Conservation (phyloP, 1,284 basidiomycete genomes). For the Wolfiporia cocos region DNA sequence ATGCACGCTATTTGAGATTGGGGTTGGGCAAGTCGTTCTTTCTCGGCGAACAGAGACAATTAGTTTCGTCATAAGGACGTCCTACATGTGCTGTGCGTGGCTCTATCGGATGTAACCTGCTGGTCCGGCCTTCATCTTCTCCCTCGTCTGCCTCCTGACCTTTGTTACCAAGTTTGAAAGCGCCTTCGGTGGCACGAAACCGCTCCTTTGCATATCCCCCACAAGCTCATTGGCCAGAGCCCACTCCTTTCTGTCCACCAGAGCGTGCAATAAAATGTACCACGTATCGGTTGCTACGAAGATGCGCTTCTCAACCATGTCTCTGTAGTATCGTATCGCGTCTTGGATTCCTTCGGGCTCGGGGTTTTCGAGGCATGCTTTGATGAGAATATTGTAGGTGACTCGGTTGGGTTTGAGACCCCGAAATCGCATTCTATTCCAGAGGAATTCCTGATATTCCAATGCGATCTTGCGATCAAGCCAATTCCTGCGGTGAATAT, state of each 20-base stretch:
- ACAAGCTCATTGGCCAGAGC: slow-evolving; percentile 52
- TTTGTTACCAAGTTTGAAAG: slow-evolving; percentile 33
- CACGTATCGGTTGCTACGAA: slow-evolving; percentile 61
- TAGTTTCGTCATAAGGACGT: background rate
- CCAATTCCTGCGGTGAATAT: slow-evolving; percentile 49
- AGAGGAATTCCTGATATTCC: slow-evolving; percentile 43
- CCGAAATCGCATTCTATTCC: slow-evolving; percentile 52
- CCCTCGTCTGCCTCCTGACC: slow-evolving; percentile 30
- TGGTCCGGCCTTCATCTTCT: slow-evolving; percentile 11
- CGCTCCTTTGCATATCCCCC: slow-evolving; percentile 45
- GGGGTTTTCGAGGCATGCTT: slow-evolving; percentile 49
- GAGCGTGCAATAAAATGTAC: slow-evolving; percentile 63
- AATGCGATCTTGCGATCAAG: slow-evolving; percentile 35
- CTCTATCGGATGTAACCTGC: slow-evolving; percentile 12
- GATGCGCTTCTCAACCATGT: slow-evolving; percentile 52
- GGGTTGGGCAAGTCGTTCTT: slow-evolving; percentile 69
- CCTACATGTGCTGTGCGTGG: background rate
- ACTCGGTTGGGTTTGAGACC: slow-evolving; percentile 49
- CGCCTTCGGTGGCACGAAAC: slow-evolving; percentile 30
- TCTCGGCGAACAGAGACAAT: slow-evolving; percentile 32
- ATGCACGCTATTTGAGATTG: slow-evolving; percentile 62
- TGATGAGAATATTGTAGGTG: slow-evolving; percentile 74
- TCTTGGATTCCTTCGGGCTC: slow-evolving; percentile 41
- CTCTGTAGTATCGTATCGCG: slow-evolving; percentile 57
- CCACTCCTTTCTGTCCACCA: slow-evolving; percentile 52